Evolutionary conservation across 164 flowering plant genomes (phyloP), one percentile per base, ranked within the genome.

Genomic region (Nymphaea colorata): DNA sequence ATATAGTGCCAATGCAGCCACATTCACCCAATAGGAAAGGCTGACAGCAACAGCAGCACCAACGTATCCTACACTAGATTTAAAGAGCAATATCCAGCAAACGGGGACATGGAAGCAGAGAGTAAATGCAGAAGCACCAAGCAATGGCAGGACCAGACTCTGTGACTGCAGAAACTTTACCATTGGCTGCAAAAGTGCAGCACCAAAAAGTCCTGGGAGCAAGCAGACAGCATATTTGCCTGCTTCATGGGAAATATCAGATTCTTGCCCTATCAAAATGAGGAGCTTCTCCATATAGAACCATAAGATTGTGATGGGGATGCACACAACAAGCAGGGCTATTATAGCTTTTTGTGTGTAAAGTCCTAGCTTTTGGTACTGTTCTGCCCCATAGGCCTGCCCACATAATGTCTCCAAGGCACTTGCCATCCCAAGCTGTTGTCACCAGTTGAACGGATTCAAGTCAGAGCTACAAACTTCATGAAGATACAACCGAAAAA

Each of bases 331-430:
- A n/a, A 69, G 15, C 11, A 86, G 82, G 65, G 75, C 78, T 59
- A 83, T 43, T 3, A 81, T 75, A 5, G 80, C 82, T 60, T 82
- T 77, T 65, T 78, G 72, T 47, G 74, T 76, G 12, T 84, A 79
- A 41, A 64, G 53, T 64, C 90, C 87, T 3, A 86, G 69, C 67
- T 79, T 75, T 41, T 62, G 67, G 62, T 84, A 86, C 69, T 86
- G 87, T 18, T 77, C 61, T 59, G 86, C 90, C 61, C 90, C 90
- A 77, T 76, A 81, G 59, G 87, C 87, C 77, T 86, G 90, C 0
- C 90, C 90, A 64, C 83, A 80, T 17, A 81, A 69, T 12, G 90
- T 86, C 69, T 86, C 90, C 70, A 86, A 61, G 43, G 78, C 87
- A 74, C 81, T 69, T 5, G 87, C 76, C 86, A 85, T 75, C 69